These are phyloP conservation scores for Trichoderma arundinaceum DNA, from an alignment of 2,329 filamentous ascomycete species.

Conservation along the genomic window DNA sequence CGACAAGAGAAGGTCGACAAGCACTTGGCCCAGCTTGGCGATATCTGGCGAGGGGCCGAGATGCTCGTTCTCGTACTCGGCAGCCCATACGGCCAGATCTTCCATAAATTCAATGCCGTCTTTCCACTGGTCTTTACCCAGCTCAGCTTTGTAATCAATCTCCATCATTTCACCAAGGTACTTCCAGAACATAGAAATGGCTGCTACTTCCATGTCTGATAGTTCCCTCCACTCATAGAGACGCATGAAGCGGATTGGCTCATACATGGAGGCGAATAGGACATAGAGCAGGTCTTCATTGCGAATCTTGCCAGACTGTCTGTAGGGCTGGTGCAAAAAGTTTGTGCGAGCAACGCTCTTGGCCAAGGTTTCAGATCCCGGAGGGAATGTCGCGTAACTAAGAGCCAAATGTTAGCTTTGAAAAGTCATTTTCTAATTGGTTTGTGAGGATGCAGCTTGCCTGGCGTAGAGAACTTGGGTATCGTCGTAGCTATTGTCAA, in stretches of 20 bases:
- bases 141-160: constrained; percentile 57
- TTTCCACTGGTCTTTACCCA: constrained; percentile 49
- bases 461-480: constrained; percentile 47
- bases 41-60: constrained; percentile 63
- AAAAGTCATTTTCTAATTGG: not conserved
- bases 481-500: constrained; percentile 49
- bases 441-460: constrained; percentile 34
- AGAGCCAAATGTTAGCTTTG: not conserved
- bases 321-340: constrained; percentile 47
- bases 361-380: constrained; percentile 42
- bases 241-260: constrained; percentile 68
- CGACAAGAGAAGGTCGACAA: constrained; percentile 65
- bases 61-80: constrained; percentile 61
- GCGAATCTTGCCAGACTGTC: constrained; percentile 45
- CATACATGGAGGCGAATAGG: constrained; percentile 64
- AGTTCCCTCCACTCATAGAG: constrained; percentile 73
- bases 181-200: constrained; percentile 73
- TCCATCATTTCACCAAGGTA: constrained; percentile 71
- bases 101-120: constrained; percentile 60
- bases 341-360: constrained; percentile 49
- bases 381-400: constrained; percentile 43
- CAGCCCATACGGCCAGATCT: constrained; percentile 55
- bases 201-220: constrained; percentile 70
- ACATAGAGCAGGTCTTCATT: constrained; percentile 50
- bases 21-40: constrained; percentile 60